Percentiles rank a stretch among this genome's conserved stretches.
phyloP scores from a whole-genome alignment of 441 rosid species.

The Raphanus hybrid region DNA sequence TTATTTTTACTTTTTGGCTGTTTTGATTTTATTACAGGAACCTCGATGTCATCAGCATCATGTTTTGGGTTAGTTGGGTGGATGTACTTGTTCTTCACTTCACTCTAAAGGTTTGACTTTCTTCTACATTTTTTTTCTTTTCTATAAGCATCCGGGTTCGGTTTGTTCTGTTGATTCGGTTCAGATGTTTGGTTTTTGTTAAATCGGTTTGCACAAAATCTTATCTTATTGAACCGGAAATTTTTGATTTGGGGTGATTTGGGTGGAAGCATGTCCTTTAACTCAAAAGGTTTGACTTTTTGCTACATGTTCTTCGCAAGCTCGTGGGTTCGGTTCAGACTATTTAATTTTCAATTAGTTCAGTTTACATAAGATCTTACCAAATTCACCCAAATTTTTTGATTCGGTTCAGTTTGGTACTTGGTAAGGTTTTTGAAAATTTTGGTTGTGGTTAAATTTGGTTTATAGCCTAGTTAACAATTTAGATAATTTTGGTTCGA shows the following conservation, averaged over 20 bases:
- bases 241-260: background rate
- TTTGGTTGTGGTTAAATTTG: background rate
- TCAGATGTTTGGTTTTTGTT: background rate
- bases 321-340: background rate
- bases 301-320: background rate
- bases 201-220: background rate
- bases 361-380: background rate
- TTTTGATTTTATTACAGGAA: constrained; percentile 28
- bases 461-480: background rate
- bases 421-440: background rate
- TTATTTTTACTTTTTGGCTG: background rate
- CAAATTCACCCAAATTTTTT: background rate
- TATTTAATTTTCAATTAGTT: background rate
- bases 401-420: background rate
- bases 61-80: constrained; percentile 16
- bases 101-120: constrained; percentile 3
- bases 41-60: constrained; percentile 20
- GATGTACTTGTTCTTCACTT: constrained; percentile 17
- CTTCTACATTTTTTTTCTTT: background rate
- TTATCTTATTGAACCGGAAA: background rate
- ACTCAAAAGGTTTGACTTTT: constrained; percentile 3
- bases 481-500: background rate
- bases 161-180: background rate
- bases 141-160: background rate
- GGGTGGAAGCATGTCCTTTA: constrained; percentile 13